Base-by-base conservation (phyloP, 2,329 filamentous ascomycete genomes). In the Ambrosiella beaveri region DNA sequence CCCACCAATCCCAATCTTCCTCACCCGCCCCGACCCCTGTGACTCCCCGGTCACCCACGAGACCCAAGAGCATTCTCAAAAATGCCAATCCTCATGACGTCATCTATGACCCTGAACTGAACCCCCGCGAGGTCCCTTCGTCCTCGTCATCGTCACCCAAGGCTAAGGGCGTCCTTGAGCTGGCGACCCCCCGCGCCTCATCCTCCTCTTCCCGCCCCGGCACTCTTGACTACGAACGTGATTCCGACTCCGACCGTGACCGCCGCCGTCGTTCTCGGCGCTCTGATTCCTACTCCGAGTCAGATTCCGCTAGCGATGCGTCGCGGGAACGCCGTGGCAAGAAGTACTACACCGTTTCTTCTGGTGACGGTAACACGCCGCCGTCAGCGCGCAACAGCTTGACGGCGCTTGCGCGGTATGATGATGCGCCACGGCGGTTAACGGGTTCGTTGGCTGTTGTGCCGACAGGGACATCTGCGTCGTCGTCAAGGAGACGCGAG, bases 31-130 rank as follows among this genome's bases (percentile, higher is more conserved):
- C 52, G 12, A 7, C 17, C 9, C 50, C 52, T 36, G 50, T 36
- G 35, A 35, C 19, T 7, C 41, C 58, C 35, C 11, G 38, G 2
- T 53, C 58, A 1, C 58, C 58, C 53, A 57, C 58, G 9, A 39
- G 58, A 3, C 79, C 78, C 1, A 81, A 80, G 63, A 74, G 78
- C 4, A 81, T 81, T n/a, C 69, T 81, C 15, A 81, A 81, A 69
- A 81, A 81, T 65, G 75, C 73, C 63, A 78, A 79, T 61, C 74
- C 75, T 52, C 76, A 81, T 60, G 76, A 76, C 51, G 77, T 81
- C 4, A 73, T 74, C 3, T 79, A 79, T 60, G 73, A 75, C 41
- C 71, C 73, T 0, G 71, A 76, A 63, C 51, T 44, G n/a, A 59
- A 59, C 36, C 72, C 73, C 13, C 66, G 72, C 57, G 71, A 79